These are phyloP conservation scores for Tremella yokohamensis DNA, from an alignment of 768 basidiomycete species.

Conservation along the genomic window DNA sequence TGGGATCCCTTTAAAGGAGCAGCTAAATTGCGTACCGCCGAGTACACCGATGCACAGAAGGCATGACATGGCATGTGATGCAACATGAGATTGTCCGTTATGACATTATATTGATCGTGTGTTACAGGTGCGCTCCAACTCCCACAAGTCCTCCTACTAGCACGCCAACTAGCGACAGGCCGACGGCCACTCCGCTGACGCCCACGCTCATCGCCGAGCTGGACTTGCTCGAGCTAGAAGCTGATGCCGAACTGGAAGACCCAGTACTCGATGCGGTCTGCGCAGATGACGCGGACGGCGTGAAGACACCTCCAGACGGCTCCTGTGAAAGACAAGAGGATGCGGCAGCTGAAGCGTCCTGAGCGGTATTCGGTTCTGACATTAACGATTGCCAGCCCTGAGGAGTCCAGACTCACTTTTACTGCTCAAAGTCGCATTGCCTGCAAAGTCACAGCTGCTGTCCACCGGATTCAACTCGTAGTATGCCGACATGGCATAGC, in stretches of 20 bases:
- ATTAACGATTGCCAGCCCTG: background rate
- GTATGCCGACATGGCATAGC: constrained; percentile 75
- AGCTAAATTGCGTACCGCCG: too few relatives aligned
- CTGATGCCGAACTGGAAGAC: background rate
- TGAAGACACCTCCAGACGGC: constrained; percentile 46
- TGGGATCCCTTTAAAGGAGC: too few relatives aligned
- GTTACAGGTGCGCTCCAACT: background rate
- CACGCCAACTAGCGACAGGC: background rate
- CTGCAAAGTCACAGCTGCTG: constrained; percentile 71
- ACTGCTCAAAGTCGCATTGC: constrained; percentile 68
- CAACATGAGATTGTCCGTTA: too few relatives aligned
- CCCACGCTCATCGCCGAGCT: background rate
- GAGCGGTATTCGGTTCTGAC: constrained; percentile 46
- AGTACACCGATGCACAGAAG: too few relatives aligned
- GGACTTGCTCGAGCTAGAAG: constrained; percentile 1
- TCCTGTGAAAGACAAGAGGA: constrained; percentile 39
- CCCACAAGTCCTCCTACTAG: background rate
- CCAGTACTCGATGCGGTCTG: constrained; percentile 6
- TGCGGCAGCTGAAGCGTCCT: constrained; percentile 46
- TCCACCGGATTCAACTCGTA: constrained; percentile 64
- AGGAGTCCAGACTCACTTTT: constrained; percentile 33
- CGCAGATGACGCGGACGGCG: constrained; percentile 16
- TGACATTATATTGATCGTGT: too few relatives aligned
- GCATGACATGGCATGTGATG: too few relatives aligned
- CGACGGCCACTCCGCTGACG: background rate